Evolutionary conservation across 352 stramenopile species (phyloP), one percentile per base, ranked within the genome.

Genomic region (Nothophytophthora sp.): DNA sequence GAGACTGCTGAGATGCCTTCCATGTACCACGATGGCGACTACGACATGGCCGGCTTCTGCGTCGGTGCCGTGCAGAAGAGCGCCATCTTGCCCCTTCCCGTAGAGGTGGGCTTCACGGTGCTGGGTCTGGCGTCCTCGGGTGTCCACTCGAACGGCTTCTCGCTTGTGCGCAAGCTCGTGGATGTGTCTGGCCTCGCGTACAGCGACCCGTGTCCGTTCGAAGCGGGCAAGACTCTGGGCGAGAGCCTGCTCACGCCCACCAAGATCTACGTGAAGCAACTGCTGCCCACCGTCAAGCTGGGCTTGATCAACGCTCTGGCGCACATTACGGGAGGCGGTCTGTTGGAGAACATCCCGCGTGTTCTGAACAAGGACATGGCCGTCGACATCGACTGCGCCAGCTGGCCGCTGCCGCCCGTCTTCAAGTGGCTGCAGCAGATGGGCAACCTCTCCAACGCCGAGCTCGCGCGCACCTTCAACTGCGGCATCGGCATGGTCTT

Each of bases 141-240:
- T 38, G 86, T 99, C 27, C 97, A 99, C 78, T 99, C 96, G 67
- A 99, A 99, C 78, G 97, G 97, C 11, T 99, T 98, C 80, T 99
- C 95, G 59, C 77, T 99, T 19, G 97, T 99, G 44, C 83, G 97
- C 45, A 99, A 98, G 69, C 78, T 98, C 11, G 83, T 99, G 13
- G 92, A 98, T 7, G 83, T 96, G 33, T 96, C 94, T 20, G 77
- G 78, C n/a, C 63, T 93, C 16, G 51, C 63, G 32, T 95, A 95
- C 73, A 89, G 67, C 49, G 75, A 88, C 51, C 70, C 79, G 43
- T 88, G 73, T 13, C 84, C 87, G 35, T 96, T 92, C 42, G 81
- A 84, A 48, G 53, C 69, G 33, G 81, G 71, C 50, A 88, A 85
- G 68, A 97, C 86, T 5, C 70, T 99, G 29, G 97, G 92, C 29